Percentiles rank a stretch among this genome's conserved stretches.
phyloP scores from a whole-genome alignment of 495 filamentous ascomycete species.

The Talaromyces borbonicus region DNA sequence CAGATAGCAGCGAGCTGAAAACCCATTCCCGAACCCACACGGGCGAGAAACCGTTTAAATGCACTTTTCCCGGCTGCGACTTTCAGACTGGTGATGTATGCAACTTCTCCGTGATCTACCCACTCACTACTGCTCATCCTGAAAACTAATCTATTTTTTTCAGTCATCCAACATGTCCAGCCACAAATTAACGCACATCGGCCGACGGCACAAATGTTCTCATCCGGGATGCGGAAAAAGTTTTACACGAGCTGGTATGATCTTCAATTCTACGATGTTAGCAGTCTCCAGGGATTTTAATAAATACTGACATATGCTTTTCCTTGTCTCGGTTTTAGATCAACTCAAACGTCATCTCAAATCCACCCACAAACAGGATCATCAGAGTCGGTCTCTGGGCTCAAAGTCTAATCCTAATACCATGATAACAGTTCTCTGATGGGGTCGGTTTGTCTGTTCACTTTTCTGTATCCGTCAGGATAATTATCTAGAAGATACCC shows the following conservation, averaged over 20 bases:
- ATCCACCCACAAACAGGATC: constrained; percentile 32
- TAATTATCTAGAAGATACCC: background rate
- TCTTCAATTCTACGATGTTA: too few relatives aligned
- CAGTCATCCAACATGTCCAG: constrained; percentile 44
- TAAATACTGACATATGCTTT: too few relatives aligned
- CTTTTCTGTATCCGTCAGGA: background rate
- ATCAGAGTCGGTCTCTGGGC: background rate
- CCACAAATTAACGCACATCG: constrained; percentile 37
- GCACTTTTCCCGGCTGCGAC: constrained; percentile 37
- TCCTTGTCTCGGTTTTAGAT: too few relatives aligned
- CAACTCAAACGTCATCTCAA: constrained; percentile 38
- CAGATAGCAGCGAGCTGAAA: constrained; percentile 42
- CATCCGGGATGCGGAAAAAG: constrained; percentile 36
- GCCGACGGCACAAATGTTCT: constrained; percentile 36
- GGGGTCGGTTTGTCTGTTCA: too few relatives aligned
- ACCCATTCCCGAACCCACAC: constrained; percentile 43
- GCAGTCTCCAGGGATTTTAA: too few relatives aligned
- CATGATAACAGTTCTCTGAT: too few relatives aligned
- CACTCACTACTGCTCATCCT: background rate
- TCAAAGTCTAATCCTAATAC: background rate
- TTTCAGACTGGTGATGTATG: constrained; percentile 40
- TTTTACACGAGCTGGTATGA: constrained; percentile 38
- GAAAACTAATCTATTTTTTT: background rate
- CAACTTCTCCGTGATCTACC: background rate
- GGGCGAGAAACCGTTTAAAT: constrained; percentile 43